phyloP scores from a whole-genome alignment of 371 early-diverging fungal genomes.

The Rhizopus sp. region DNA sequence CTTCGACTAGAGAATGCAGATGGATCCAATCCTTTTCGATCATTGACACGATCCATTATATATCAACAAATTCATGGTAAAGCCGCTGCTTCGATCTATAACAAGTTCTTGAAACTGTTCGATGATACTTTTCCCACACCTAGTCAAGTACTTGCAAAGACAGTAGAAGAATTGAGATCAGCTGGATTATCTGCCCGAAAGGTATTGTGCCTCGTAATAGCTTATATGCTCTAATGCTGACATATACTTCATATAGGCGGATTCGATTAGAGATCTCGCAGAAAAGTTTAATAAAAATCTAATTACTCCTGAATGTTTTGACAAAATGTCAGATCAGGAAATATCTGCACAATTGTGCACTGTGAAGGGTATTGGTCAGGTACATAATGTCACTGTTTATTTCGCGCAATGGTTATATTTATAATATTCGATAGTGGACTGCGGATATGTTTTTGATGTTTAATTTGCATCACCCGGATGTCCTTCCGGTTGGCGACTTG shows the following conservation, averaged over 20 bases:
- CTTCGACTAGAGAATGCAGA: slow-evolving; percentile 10
- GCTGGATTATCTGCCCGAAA: slow-evolving; percentile 56
- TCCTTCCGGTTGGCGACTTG: slow-evolving; percentile 60
- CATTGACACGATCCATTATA: slow-evolving; percentile 43
- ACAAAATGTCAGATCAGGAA: slow-evolving; percentile 44
- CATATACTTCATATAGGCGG: slow-evolving; percentile 21
- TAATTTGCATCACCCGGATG: slow-evolving; percentile 55
- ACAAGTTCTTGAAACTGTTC: slow-evolving; percentile 44
- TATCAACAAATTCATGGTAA: slow-evolving; percentile 60
- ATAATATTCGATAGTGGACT: slow-evolving; percentile 45
- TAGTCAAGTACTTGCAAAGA: slow-evolving; percentile 30
- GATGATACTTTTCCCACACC: slow-evolving; percentile 45
- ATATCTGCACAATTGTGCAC: slow-evolving; percentile 42
- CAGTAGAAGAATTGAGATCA: slow-evolving; percentile 29
- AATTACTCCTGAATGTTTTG: slow-evolving; percentile 37
- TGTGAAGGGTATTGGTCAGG: slow-evolving; percentile 61
- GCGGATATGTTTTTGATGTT: slow-evolving; percentile 62
- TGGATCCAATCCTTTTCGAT: slow-evolving; percentile 32
- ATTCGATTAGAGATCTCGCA: slow-evolving; percentile 53
- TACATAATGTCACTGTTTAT: slow-evolving; percentile 10
- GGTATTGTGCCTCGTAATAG: slow-evolving; percentile 5
- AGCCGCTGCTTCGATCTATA: slow-evolving; percentile 46
- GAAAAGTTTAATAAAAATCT: slow-evolving; percentile 44
- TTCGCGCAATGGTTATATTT: neutral
- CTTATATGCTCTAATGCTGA: neutral